Conservation (phyloP, 2,329 filamentous ascomycete genomes). For the Hansfordia pulvinata region DNA sequence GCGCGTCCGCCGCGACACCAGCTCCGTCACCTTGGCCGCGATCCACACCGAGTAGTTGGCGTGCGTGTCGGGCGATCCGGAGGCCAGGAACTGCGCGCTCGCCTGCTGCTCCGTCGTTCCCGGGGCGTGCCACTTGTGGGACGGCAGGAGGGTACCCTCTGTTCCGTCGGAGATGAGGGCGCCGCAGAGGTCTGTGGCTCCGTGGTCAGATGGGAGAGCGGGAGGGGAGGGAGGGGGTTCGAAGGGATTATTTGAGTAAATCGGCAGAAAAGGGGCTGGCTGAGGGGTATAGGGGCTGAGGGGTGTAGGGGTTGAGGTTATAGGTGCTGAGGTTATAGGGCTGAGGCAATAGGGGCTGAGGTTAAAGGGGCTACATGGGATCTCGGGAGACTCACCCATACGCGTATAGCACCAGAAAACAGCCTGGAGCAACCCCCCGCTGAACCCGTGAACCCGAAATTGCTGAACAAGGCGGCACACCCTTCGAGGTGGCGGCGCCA, state of each 20-base stretch:
- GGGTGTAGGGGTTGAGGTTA: too few relatives aligned
- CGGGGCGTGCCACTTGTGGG: slow-evolving; percentile 31
- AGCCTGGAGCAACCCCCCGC: slow-evolving; percentile 35
- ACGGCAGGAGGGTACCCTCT: slow-evolving; percentile 34
- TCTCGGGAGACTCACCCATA: slow-evolving; percentile 26
- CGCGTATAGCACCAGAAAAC: slow-evolving; percentile 46
- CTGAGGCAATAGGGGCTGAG: too few relatives aligned
- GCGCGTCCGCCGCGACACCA: slow-evolving; percentile 33
- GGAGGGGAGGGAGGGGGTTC: neutral
- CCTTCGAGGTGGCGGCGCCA: slow-evolving; percentile 45
- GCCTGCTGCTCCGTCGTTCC: slow-evolving; percentile 21
- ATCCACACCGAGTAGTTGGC: slow-evolving; percentile 47
- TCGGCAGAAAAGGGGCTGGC: too few relatives aligned
- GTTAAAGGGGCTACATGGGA: neutral
- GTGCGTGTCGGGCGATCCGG: slow-evolving; percentile 34
- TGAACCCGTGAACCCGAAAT: slow-evolving; percentile 39
- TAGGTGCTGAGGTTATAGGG: too few relatives aligned
- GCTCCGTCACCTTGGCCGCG: slow-evolving; percentile 33
- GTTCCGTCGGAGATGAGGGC: slow-evolving; percentile 40
- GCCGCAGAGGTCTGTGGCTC: slow-evolving; percentile 32
- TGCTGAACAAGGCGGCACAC: slow-evolving; percentile 39
- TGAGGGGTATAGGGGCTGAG: too few relatives aligned
- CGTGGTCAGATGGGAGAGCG: neutral
- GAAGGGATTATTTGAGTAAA: too few relatives aligned
- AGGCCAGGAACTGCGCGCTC: slow-evolving; percentile 18